These are phyloP conservation scores for Xylaria sp. DNA, from an alignment of 2,329 filamentous ascomycete genomes.

Conservation along the genomic window DNA sequence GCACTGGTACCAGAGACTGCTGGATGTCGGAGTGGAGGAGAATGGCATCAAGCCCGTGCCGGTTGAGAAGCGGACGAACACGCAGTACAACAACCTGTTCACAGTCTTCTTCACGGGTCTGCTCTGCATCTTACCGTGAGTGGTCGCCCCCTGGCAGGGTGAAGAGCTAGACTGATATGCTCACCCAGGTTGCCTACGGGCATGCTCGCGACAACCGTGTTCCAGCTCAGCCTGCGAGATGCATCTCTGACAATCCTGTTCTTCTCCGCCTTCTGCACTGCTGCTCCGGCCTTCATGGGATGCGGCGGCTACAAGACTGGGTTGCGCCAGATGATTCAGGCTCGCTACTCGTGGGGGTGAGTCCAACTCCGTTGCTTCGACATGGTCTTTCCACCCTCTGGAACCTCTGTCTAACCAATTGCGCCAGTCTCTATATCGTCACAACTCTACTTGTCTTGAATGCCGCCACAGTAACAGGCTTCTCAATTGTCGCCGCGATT, in stretches of 20 bases:
- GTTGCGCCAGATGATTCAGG: constrained; percentile 69
- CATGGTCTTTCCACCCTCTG: neutral
- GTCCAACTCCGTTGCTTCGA: constrained; percentile 15
- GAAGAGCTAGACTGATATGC: neutral
- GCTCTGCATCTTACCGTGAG: constrained; percentile 66
- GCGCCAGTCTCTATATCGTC: constrained; percentile 57
- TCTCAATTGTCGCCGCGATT: constrained; percentile 66
- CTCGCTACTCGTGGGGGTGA: constrained; percentile 69
- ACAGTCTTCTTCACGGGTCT: constrained; percentile 70
- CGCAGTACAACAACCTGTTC: constrained; percentile 66
- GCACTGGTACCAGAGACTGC: constrained; percentile 56
- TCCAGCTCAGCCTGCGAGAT: constrained; percentile 65
- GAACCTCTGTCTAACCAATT: constrained; percentile 5
- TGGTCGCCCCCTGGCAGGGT: neutral
- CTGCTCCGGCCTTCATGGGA: constrained; percentile 66
- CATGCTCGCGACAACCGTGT: constrained; percentile 65
- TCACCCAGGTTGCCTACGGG: constrained; percentile 64
- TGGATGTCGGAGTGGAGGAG: constrained; percentile 61
- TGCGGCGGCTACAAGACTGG: constrained; percentile 67
- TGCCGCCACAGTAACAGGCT: constrained; percentile 63
- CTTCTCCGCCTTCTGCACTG: constrained; percentile 64
- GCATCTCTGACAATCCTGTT: constrained; percentile 68
- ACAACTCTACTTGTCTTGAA: constrained; percentile 54
- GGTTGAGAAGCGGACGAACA: constrained; percentile 62
- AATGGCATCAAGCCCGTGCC: constrained; percentile 68